phyloP scores from a whole-genome alignment of 2,329 filamentous ascomycete species.

The Ophiocordyceps camponoti-leonardi region DNA sequence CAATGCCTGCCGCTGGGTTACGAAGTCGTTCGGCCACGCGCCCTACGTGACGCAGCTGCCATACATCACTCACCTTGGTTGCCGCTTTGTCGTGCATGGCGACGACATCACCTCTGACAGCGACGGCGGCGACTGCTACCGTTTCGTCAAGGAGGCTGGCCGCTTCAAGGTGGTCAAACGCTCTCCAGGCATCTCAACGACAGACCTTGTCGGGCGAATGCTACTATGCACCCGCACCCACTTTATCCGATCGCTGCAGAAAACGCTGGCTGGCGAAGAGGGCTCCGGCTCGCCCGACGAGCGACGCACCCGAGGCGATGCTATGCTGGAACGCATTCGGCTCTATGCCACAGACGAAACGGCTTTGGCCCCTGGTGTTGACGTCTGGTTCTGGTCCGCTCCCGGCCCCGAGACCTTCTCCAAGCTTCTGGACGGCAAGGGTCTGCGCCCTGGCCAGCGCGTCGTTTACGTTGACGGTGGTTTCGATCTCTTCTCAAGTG shows the following conservation, averaged over 20 bases:
- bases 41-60: constrained; percentile 88
- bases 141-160: constrained; percentile 85
- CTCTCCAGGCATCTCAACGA: constrained; percentile 92
- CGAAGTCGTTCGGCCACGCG: constrained; percentile 63
- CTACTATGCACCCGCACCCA: constrained; percentile 87
- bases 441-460: constrained; percentile 58
- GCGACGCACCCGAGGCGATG: constrained; percentile 40
- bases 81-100: constrained; percentile 88
- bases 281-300: constrained; percentile 55
- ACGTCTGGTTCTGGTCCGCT: constrained; percentile 71
- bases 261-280: constrained; percentile 50
- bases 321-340: constrained; percentile 60
- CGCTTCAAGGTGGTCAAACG: constrained; percentile 95
- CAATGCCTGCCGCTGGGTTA: constrained; percentile 90
- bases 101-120: constrained; percentile 96
- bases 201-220: constrained; percentile 96
- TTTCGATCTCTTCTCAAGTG: constrained; percentile 91
- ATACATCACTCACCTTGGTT: constrained; percentile 93
- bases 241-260: constrained; percentile 70
- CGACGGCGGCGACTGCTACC: constrained; percentile 88
- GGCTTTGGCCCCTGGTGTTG: constrained; percentile 58
- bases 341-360: constrained; percentile 81
- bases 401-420: constrained; percentile 49
- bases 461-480: constrained; percentile 93
- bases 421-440: constrained; percentile 52